These are phyloP conservation scores for Clavispora vitiphila DNA, from an alignment of 805 yeast genomes.

Conservation along the genomic window DNA sequence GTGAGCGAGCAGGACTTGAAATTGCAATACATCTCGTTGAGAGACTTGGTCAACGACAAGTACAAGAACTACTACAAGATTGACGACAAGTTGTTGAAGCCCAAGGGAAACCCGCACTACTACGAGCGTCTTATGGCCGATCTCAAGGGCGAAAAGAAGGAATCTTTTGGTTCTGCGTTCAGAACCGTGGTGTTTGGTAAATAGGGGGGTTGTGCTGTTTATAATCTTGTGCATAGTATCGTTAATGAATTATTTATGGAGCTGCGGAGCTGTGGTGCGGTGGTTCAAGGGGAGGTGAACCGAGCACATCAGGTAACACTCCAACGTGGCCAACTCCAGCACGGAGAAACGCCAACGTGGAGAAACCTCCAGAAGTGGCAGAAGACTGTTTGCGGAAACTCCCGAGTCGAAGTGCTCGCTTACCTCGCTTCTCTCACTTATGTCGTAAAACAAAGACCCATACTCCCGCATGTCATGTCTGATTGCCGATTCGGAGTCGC, in stretches of 20 bases:
- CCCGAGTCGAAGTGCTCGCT: too few relatives aligned
- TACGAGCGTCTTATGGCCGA: constrained; percentile 68
- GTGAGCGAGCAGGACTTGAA: constrained; percentile 48
- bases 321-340: too few relatives aligned
- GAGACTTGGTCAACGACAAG: constrained; percentile 54
- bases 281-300: too few relatives aligned
- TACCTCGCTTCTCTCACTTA: too few relatives aligned
- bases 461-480: too few relatives aligned
- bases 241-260: not conserved
- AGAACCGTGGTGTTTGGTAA: constrained; percentile 75
- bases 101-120: constrained; percentile 83
- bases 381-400: too few relatives aligned
- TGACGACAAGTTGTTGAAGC: constrained; percentile 62
- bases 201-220: constrained; percentile 19
- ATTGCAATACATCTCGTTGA: constrained; percentile 55
- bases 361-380: too few relatives aligned
- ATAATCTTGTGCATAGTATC: constrained; percentile 2
- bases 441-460: too few relatives aligned
- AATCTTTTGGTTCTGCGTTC: constrained; percentile 58
- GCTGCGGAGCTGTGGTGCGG: too few relatives aligned
- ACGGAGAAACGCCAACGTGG: too few relatives aligned
- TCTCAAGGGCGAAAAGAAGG: constrained; percentile 66
- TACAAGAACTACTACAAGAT: constrained; percentile 59
- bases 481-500: not conserved
- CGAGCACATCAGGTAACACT: too few relatives aligned